Percentiles rank a stretch among this genome's conserved stretches.
These are phyloP conservation scores for Galerina sulciceps DNA, from an alignment of 768 basidiomycete genomes.

Conservation along the genomic window DNA sequence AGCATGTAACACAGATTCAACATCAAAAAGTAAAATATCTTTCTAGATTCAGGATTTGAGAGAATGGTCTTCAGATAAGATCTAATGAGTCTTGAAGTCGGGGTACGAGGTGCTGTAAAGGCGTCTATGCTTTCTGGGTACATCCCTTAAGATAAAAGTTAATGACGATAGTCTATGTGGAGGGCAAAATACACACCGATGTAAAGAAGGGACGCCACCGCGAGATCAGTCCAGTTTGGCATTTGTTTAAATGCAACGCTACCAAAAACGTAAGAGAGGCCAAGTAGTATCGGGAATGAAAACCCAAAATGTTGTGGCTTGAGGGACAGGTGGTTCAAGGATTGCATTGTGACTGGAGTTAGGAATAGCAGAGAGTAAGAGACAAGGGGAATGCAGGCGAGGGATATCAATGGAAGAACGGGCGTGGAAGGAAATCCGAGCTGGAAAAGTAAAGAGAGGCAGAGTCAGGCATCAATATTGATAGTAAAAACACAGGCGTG, in stretches of 20 bases:
- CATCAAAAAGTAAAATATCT: slow-evolving; percentile 96
- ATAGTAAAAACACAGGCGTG: background rate
- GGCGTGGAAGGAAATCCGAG: slow-evolving; percentile 55
- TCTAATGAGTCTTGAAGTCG: slow-evolving; percentile 56
- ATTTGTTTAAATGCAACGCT: slow-evolving; percentile 65
- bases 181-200: slow-evolving; percentile 48
- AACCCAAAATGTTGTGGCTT: slow-evolving; percentile 59
- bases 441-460: slow-evolving; percentile 30
- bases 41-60: slow-evolving; percentile 88
- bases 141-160: slow-evolving; percentile 42
- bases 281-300: slow-evolving; percentile 58
- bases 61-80: slow-evolving; percentile 90
- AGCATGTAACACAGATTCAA: slow-evolving; percentile 96
- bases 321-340: slow-evolving; percentile 50
- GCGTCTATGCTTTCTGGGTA: slow-evolving; percentile 51
- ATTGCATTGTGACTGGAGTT: slow-evolving; percentile 52
- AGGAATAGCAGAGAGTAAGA: slow-evolving; percentile 67
- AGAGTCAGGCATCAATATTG: slow-evolving; percentile 11
- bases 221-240: slow-evolving; percentile 61
- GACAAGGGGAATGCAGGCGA: slow-evolving; percentile 64
- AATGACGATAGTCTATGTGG: background rate
- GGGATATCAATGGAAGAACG: slow-evolving; percentile 56
- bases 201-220: slow-evolving; percentile 62
- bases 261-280: slow-evolving; percentile 58
- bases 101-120: slow-evolving; percentile 50